Evolutionary conservation across 495 filamentous ascomycete genomes (phyloP).

Genomic region (Mytilinidion resinicola): DNA sequence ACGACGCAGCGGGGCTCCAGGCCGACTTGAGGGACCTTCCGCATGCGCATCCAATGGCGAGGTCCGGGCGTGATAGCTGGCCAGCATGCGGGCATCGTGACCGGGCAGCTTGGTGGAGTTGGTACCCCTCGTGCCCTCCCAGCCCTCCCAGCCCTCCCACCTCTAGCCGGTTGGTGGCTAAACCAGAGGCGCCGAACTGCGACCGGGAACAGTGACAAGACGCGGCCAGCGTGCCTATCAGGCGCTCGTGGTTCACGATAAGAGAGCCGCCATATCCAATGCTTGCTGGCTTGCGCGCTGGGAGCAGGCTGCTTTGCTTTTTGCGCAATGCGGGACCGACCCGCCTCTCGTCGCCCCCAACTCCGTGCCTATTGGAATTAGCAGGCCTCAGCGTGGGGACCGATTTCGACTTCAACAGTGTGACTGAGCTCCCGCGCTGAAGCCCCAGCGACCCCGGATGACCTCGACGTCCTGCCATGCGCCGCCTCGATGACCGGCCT

Average conservation of each 20-base stretch:
- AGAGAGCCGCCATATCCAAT: background rate
- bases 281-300: background rate
- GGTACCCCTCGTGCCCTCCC: no score
- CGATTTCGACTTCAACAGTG: no score
- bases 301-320: background rate
- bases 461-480: constrained; percentile 11
- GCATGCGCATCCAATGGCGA: no score
- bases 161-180: background rate
- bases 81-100: no score
- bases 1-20: no score
- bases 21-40: no score
- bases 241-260: background rate
- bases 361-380: background rate
- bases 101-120: no score
- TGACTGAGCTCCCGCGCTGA: background rate
- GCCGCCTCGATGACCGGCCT: constrained; percentile 23
- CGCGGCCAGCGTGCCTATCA: background rate
- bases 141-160: no score
- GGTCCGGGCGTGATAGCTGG: background rate
- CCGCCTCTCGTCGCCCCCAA: background rate
- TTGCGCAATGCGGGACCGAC: background rate
- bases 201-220: background rate
- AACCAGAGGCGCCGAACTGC: background rate
- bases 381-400: no score
- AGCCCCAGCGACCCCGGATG: background rate